A percentile compares a stretch with the other conserved stretches of the same genome.
These are phyloP conservation scores for Quercus glauca DNA, from an alignment of 306 rosid species.

Conservation along the genomic window DNA sequence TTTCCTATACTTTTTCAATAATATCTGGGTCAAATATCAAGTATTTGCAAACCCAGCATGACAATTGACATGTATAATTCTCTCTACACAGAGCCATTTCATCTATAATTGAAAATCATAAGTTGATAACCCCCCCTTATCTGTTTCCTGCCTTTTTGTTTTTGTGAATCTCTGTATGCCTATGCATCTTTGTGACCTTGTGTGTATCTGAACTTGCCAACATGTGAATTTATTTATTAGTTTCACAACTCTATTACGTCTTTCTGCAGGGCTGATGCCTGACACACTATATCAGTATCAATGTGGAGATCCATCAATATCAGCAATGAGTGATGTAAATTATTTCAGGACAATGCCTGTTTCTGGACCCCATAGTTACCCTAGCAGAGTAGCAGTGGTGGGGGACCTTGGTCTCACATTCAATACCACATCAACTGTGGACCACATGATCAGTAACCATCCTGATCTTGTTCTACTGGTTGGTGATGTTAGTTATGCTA, in stretches of 20 bases:
- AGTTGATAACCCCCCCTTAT: no score
- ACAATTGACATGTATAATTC: background rate
- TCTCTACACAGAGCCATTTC: background rate
- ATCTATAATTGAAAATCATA: background rate
- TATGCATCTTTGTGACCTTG: background rate
- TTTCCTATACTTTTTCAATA: background rate
- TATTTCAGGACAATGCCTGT: constrained; percentile 85
- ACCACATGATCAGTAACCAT: constrained; percentile 64
- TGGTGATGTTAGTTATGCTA: constrained; percentile 73
- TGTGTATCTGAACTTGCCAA: background rate
- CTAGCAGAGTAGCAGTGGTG: constrained; percentile 73
- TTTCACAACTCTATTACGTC: constrained; percentile 15
- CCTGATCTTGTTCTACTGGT: constrained; percentile 75
- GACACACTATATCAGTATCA: constrained; percentile 70
- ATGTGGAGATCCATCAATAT: constrained; percentile 75
- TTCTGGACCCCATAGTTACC: constrained; percentile 75
- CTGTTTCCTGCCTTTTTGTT: background rate
- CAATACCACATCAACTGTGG: constrained; percentile 76
- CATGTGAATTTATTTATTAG: background rate
- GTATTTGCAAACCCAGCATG: background rate
- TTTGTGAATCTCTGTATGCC: background rate
- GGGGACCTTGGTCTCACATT: constrained; percentile 91
- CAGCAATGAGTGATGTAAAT: constrained; percentile 62
- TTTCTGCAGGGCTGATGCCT: constrained; percentile 56
- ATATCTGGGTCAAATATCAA: background rate